Evolutionary conservation across 768 basidiomycete species (phyloP), one percentile per base, ranked within the genome.

Genomic region (Chalciporus piperatus): DNA sequence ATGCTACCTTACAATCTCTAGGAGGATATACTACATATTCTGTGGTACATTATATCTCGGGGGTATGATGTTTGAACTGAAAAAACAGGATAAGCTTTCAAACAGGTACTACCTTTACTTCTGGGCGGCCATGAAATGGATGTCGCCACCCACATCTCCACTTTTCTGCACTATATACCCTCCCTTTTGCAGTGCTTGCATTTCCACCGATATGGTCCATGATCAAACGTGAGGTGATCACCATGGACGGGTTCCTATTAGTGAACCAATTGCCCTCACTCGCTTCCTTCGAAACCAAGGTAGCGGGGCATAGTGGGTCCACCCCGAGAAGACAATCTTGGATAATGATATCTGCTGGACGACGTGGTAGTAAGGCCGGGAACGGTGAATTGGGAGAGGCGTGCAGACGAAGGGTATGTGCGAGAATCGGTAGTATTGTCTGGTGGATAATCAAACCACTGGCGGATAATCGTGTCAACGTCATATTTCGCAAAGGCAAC

Each of bases 121-220:
- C 70, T 12, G 60, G 54, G 17, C 60, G 58, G 25, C 73, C 74
- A 57, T 77, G 74, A 48, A 76, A 75, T 23, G 74, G 67, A 62
- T 75, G 74, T 19, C 74, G 65, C 75, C 74, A 76, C n/a, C 73
- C 70, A 52, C 75, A 77, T 49, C 69, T 65, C 73, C 74, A 76
- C 50, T 73, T 72, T 27, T 71, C 65, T 11, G 52, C 40, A 28
- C 69, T 67, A 11, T 65, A 62, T 3, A 45, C 30, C 46, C 73
- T 70, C 4, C 65, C 60, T 6, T 28, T 39, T 39, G n/a, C 65
- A 4, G 74, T 77, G 40, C 73, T 73, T 12, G 60, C 63, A 52
- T 58, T 60, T 13, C 67, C 74, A 22, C 75, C 74, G 22, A 77
- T 70, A 49, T 74, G 72, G 56, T 76, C 74, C 66, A 76, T 68